These are phyloP conservation scores for Flammula alnicola DNA, from an alignment of 1,284 basidiomycete genomes.

Conservation along the genomic window DNA sequence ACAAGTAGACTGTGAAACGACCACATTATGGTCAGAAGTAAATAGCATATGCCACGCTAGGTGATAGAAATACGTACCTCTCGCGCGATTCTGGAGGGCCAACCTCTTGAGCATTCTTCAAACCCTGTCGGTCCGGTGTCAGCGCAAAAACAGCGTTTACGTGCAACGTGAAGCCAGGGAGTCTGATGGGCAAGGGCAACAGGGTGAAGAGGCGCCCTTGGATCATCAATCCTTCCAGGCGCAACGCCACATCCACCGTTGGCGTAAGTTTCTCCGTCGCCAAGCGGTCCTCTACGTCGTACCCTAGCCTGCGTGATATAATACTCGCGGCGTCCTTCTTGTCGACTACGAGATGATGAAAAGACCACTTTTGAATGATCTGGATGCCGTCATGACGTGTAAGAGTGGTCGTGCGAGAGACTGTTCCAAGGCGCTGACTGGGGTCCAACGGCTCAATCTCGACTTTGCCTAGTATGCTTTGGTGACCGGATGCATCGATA, in stretches of 20 bases:
- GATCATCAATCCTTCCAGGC: not conserved
- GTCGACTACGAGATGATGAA: not conserved
- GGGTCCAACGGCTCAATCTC: not conserved
- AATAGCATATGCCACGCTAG: too few relatives aligned
- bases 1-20: constrained; percentile 35
- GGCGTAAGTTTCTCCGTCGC: constrained; percentile 6
- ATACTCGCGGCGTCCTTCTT: not conserved
- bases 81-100: constrained; percentile 16
- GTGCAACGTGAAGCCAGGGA: constrained; percentile 3
- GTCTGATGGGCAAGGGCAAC: constrained; percentile 4
- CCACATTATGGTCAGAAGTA: constrained; percentile 19
- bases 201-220: constrained; percentile 1
- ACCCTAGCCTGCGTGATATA: not conserved
- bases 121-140: constrained; percentile 27
- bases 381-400: not conserved
- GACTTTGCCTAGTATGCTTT: not conserved
- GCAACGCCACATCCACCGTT: constrained; percentile 4
- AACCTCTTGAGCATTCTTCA: constrained; percentile 17
- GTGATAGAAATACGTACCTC: too few relatives aligned
- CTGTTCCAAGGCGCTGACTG: not conserved
- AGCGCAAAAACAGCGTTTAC: constrained; percentile 47
- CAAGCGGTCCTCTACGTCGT: not conserved
- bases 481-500: constrained; percentile 33
- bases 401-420: not conserved
- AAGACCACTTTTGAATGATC: not conserved